Percentiles rank a stretch among this genome's conserved stretches.
These are phyloP conservation scores for Camillea tinctor DNA, from an alignment of 2,329 filamentous ascomycete species.

Conservation along the genomic window DNA sequence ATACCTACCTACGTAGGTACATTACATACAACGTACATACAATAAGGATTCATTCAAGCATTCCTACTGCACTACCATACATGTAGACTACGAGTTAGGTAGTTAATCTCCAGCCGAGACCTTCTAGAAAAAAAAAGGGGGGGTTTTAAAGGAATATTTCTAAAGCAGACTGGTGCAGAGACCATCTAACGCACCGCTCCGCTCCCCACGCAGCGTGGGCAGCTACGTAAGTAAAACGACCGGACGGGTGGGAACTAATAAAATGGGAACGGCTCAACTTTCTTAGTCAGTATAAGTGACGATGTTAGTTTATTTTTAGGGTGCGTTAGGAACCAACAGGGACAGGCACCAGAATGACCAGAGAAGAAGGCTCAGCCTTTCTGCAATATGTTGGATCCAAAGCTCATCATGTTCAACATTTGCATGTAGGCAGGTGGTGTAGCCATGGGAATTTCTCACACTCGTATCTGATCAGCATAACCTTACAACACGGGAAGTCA, in stretches of 20 bases:
- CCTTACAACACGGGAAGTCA: too few relatives aligned
- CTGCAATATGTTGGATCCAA: background rate
- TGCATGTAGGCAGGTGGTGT: background rate
- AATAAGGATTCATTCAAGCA: too few relatives aligned
- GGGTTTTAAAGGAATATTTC: background rate
- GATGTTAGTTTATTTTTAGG: background rate
- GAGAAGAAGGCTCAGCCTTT: background rate
- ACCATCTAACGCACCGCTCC: background rate
- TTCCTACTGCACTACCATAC: too few relatives aligned
- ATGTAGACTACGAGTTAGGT: too few relatives aligned
- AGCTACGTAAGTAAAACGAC: background rate
- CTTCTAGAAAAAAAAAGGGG: background rate
- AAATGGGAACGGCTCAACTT: background rate
- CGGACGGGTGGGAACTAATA: background rate
- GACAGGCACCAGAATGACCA: too few relatives aligned
- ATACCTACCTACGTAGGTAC: background rate
- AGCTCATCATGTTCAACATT: background rate
- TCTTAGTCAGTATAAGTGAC: background rate
- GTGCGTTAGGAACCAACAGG: background rate
- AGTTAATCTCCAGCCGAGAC: background rate
- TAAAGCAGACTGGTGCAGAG: background rate
- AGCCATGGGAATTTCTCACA: background rate
- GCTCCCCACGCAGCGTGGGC: background rate
- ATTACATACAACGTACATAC: background rate
- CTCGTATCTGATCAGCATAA: background rate